Evolutionary conservation across 805 yeast genomes (phyloP).

Genomic region (Candida ascalaphidarum): DNA sequence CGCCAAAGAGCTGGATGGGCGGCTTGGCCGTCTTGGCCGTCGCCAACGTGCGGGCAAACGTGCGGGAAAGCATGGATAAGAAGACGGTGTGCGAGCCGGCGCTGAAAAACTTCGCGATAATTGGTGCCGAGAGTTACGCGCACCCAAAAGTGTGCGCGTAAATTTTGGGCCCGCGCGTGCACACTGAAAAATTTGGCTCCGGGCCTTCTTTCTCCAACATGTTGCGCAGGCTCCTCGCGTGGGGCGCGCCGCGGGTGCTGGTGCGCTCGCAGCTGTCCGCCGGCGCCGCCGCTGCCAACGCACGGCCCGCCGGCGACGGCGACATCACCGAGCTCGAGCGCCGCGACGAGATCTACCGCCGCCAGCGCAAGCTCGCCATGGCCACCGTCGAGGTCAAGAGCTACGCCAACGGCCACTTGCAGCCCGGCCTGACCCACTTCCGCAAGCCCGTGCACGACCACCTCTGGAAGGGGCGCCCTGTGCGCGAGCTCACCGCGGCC

Average conservation of each 20-base stretch:
- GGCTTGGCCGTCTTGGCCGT: constrained; percentile 64
- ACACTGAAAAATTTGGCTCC: too few relatives aligned
- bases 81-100: too few relatives aligned
- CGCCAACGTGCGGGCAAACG: constrained; percentile 65
- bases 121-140: constrained; percentile 1
- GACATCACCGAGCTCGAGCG: constrained; percentile 61
- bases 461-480: constrained; percentile 79
- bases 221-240: too few relatives aligned
- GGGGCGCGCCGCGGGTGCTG: constrained; percentile 6
- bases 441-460: constrained; percentile 82
- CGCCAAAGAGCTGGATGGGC: constrained; percentile 89
- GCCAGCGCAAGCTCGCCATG: constrained; percentile 67
- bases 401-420: constrained; percentile 59
- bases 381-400: constrained; percentile 65
- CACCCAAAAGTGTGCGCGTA: too few relatives aligned
- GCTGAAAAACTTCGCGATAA: too few relatives aligned
- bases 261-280: constrained; percentile 7
- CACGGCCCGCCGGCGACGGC: constrained; percentile 1
- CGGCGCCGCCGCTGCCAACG: constrained; percentile 1
- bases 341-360: constrained; percentile 63
- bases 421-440: constrained; percentile 87
- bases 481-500: constrained; percentile 64
- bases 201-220: too few relatives aligned
- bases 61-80: constrained; percentile 58
- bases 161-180: too few relatives aligned